Conservation (phyloP, 2,329 filamentous ascomycete species). For the Exophiala oligosperma region DNA sequence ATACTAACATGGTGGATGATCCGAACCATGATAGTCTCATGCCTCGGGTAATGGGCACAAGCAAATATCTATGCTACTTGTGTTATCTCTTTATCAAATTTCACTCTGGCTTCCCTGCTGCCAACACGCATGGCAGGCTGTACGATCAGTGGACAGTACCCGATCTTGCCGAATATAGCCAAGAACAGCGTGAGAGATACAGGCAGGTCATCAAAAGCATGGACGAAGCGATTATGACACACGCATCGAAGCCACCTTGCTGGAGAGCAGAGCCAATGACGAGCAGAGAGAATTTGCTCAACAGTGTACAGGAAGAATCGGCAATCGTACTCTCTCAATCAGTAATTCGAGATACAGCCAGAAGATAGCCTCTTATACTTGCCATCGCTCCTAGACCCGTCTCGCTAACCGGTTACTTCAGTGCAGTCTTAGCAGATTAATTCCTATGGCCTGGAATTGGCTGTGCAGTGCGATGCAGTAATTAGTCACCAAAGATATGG, state of each 20-base stretch:
- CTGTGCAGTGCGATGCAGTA: too few species aligned
- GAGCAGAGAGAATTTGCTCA: conserved; percentile 9
- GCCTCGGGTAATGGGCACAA: conserved; percentile 26
- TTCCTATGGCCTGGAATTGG: too few species aligned
- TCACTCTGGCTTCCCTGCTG: conserved; percentile 16
- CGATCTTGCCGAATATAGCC: conserved; percentile 16
- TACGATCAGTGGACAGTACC: conserved; percentile 31
- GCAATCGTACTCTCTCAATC: not conserved
- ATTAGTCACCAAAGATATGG: too few species aligned
- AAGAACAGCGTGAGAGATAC: not conserved
- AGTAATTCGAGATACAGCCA: not conserved
- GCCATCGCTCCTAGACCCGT: too few species aligned
- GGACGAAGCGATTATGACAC: conserved; percentile 1
- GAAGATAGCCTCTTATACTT: too few species aligned
- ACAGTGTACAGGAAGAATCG: not conserved
- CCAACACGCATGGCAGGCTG: conserved; percentile 28
- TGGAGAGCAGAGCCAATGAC: conserved; percentile 8
- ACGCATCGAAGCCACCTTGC: not conserved
- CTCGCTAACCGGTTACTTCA: too few species aligned
- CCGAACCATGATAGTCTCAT: not conserved
- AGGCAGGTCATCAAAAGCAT: not conserved
- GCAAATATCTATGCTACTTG: conserved; percentile 29
- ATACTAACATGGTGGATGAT: conserved; percentile 2
- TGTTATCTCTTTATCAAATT: conserved; percentile 28
- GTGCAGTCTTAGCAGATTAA: too few species aligned